phyloP scores from a whole-genome alignment of 163 green algal genomes.

The Scenedesmus sp. region DNA sequence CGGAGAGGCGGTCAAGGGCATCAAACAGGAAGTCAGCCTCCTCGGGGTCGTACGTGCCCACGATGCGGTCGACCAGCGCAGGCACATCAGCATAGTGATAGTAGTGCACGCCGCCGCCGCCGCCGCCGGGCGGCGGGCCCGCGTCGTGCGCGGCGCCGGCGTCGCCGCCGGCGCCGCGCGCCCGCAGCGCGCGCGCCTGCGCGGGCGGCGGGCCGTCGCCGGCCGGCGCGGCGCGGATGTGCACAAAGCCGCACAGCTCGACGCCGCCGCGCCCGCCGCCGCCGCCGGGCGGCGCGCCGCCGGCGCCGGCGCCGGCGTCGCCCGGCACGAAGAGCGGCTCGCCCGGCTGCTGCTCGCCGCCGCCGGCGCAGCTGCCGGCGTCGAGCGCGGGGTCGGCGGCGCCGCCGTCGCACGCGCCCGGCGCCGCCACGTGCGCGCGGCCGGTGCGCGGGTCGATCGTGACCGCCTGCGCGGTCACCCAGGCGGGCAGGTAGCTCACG shows the following conservation, averaged over 20 bases:
- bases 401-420: not conserved
- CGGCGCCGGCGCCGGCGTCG: not conserved
- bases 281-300: not conserved
- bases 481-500: conserved; percentile 43
- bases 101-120: conserved; percentile 38
- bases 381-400: not conserved
- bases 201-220: conserved; percentile 24
- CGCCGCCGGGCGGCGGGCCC: not conserved
- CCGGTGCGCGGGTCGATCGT: conserved; percentile 42
- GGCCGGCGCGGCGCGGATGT: conserved; percentile 36
- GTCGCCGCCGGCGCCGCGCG: conserved; percentile 17
- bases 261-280: conserved; percentile 5
- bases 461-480: conserved; percentile 42
- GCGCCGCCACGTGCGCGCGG: conserved; percentile 21
- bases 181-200: conserved; percentile 32
- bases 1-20: conserved; percentile 27
- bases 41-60: conserved; percentile 41
- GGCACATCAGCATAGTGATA: conserved; percentile 42
- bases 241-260: conserved; percentile 43
- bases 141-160: not conserved
- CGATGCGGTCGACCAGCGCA: conserved; percentile 37
- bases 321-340: conserved; percentile 13
- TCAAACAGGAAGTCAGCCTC: conserved; percentile 36
- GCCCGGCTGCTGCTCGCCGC: not conserved
- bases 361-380: not conserved